Evolutionary conservation across 192 early-diverging fungal genomes (phyloP), one percentile per base, ranked within the genome.

Genomic region (Coemansia sp.): DNA sequence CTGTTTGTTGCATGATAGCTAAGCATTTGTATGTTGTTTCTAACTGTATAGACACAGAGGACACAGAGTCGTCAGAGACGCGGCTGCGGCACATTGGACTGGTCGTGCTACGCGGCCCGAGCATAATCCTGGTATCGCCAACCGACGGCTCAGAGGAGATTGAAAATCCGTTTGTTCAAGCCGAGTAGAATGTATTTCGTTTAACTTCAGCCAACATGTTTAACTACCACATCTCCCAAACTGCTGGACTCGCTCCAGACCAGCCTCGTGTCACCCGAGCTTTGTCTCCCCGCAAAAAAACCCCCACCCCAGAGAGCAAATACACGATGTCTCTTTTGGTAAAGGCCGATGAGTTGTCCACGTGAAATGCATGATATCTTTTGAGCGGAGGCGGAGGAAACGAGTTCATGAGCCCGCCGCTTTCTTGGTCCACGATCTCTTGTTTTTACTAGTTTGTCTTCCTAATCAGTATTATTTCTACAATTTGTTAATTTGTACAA

Each of bases 121-220:
- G 93, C 29, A 86, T 99, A 66, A 94, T 96, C 57, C 77, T 94
- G 70, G 89, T 99, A 66, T 94, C 94, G 55, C 97, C 97, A 4
- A 83, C 90, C 15, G 95, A 97, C 68, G 95, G 95, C 41, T 89
- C 89, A 8, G 89, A 95, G 64, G 90, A 93, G 72, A 98, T 98
- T 62, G 92, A 86, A 23, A 97, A 98, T 67, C 96, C 95, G 12
- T 98, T 96, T 74, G 72, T 89, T 19, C 77, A 78, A 63, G 81
- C 73, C 21, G 64, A 85, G 60, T 73, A 68, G 63, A 34, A 25
- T 3, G 9, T 51, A 23, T 3, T 27, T 25, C 4, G 11, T 21
- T 21, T 48, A 21, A 21, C 11, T 27, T 50, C 9, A 21, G 19
- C 25, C 45, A 46, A 19, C 45, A 19, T 46, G 8, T 29, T 29